Evolutionary conservation across 75 land plant genomes (phyloP).

Genomic region (Sequoiadendron giganteum): DNA sequence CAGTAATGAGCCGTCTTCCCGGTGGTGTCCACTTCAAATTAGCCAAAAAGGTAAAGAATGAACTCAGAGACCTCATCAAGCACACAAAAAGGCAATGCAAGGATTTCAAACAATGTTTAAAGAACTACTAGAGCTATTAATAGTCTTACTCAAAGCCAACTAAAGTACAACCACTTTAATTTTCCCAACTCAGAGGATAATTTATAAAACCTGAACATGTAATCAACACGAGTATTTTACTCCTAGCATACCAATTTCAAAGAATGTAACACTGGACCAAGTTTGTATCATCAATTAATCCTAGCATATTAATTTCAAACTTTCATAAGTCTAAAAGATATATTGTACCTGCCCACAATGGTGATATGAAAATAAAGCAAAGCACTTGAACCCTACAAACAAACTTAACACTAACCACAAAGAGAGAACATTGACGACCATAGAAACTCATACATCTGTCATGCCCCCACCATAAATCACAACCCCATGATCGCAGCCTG

Average conservation of each 20-base stretch:
- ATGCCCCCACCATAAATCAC: too few species aligned
- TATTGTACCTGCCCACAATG: background rate
- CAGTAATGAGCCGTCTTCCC: slow-evolving; percentile 97
- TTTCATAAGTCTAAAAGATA: background rate
- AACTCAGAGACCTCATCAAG: background rate
- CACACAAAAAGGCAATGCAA: background rate
- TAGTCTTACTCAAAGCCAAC: background rate
- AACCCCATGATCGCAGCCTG: too few species aligned
- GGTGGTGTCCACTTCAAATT: slow-evolving; percentile 90
- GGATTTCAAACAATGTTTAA: background rate
- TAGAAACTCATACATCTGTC: background rate
- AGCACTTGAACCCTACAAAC: background rate
- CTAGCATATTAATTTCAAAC: background rate
- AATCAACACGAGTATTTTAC: background rate
- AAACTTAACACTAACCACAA: background rate
- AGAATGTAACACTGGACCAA: background rate
- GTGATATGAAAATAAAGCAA: background rate
- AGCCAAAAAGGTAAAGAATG: slow-evolving; percentile 2
- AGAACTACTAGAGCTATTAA: background rate
- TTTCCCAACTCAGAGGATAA: background rate
- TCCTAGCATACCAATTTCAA: background rate
- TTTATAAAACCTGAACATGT: background rate
- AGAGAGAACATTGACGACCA: background rate
- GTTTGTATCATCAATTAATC: background rate
- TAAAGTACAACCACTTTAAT: background rate